A percentile compares a stretch with the other conserved stretches of the same genome.
phyloP scores from a whole-genome alignment of 768 basidiomycete genomes.

The Boletus subcaerulescens region DNA sequence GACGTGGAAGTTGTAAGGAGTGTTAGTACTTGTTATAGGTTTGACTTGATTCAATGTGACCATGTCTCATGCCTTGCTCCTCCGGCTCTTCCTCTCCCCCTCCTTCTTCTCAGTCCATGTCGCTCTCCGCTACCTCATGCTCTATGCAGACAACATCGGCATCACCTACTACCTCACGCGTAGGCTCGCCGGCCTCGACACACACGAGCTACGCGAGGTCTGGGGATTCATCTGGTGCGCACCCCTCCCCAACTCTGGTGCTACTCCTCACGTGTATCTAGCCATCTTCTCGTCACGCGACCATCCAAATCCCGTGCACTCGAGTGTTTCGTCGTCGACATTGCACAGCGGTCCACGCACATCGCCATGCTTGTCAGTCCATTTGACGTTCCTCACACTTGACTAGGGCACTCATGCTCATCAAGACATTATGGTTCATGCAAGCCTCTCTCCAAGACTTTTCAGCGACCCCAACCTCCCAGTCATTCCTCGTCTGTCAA shows the following conservation, averaged over 20 bases:
- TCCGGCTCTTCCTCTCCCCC: conserved; percentile 89
- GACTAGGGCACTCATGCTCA: conserved; percentile 7
- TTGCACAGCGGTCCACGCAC: conserved; percentile 88
- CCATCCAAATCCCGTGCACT: conserved; percentile 90
- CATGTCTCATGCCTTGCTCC: conserved; percentile 76
- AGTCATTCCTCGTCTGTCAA: conserved; percentile 88
- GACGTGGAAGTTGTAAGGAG: too few relatives aligned
- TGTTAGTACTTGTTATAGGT: too few relatives aligned
- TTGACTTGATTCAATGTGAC: too few relatives aligned
- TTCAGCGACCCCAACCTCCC: conserved; percentile 48
- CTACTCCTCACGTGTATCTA: conserved; percentile 33
- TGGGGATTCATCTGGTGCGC: conserved; percentile 87
- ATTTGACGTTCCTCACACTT: conserved; percentile 16
- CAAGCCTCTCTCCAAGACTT: conserved; percentile 91
- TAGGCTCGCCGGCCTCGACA: conserved; percentile 65
- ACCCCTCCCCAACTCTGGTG: neutral
- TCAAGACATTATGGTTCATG: conserved; percentile 96
- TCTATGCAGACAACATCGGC: conserved; percentile 84
- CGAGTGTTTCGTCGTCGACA: conserved; percentile 89
- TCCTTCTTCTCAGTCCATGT: conserved; percentile 93
- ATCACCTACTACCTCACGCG: conserved; percentile 88
- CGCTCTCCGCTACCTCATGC: conserved; percentile 80
- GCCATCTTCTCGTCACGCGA: conserved; percentile 91
- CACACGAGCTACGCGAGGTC: conserved; percentile 72
- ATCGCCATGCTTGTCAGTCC: conserved; percentile 88